Base-by-base conservation (phyloP, 805 yeast genomes). In the Lachancea dasiensis region DNA sequence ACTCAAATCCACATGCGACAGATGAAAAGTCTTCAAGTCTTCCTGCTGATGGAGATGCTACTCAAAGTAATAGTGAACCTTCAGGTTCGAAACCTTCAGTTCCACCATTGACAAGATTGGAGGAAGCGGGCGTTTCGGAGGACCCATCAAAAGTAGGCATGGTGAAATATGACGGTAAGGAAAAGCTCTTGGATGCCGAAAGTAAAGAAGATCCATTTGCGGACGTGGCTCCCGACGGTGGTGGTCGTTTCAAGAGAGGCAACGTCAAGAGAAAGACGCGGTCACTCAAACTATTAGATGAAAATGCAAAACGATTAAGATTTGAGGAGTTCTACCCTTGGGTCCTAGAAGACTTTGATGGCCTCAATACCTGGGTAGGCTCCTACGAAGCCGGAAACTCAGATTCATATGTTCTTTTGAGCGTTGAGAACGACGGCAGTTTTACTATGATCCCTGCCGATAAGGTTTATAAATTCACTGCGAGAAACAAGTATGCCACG, bases 301-400 rank as follows among this genome's bases (percentile, higher is more conserved):
- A 89, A 50, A 75, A 75, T 6, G 89, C 86, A 44, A 73, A 90
- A 45, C 81, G 78, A 54, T 67, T 92, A 45, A 72, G 97, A 56
- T 92, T 90, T 57, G 98, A 92, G 64, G 98, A 92, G 63, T 86
- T 81, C 59, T 90, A 85, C 52, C 98, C 98, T 0, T 92, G 98
- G 98, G 95, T 92, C 13, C 67, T 92, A 70, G 98, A 92, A 64
- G 98, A 92, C 63, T 90, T 84, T 59, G 96, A 87, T 54, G 95
- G 95, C 31, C 73, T 76, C 44, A 90, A 92, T 56, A 90, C 95
- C 0, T 92, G 86, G 83, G 97, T 89, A 14, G 96, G 97, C 25
- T 83, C 81, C 50, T 92, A 86, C 63, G 98, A 92, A 65, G 97
- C 97, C 1, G 81, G 81, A 23, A 74, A 75, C 38, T 75, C 87